phyloP scores from a whole-genome alignment of 768 basidiomycete species.

The Russula sp. region DNA sequence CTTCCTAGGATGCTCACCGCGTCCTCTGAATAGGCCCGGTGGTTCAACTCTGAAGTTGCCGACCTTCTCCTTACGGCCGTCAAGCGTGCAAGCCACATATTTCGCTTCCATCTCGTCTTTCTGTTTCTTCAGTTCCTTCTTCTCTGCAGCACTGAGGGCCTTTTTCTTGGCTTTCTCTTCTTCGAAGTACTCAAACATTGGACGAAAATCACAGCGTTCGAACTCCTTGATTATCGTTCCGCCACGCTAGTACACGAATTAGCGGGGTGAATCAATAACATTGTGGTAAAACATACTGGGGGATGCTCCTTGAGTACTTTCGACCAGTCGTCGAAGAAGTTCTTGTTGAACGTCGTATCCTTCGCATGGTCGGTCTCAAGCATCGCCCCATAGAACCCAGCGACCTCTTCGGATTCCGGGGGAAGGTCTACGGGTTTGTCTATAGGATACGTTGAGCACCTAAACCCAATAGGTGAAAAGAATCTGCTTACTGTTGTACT shows the following conservation, averaged over 20 bases:
- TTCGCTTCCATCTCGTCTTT: slow-evolving; percentile 83
- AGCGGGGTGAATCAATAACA: slow-evolving; percentile 2
- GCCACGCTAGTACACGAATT: slow-evolving; percentile 49
- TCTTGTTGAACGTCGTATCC: slow-evolving; percentile 85
- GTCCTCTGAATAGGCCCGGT: slow-evolving; percentile 96
- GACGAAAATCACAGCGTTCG: slow-evolving; percentile 86
- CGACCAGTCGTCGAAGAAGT: slow-evolving; percentile 93
- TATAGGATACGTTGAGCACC: slow-evolving; percentile 36
- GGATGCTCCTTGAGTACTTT: slow-evolving; percentile 74
- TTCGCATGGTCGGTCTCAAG: slow-evolving; percentile 89
- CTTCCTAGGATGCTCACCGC: slow-evolving; percentile 98
- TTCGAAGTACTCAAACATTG: slow-evolving; percentile 93
- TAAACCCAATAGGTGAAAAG: slow-evolving; percentile 17
- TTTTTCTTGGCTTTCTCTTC: slow-evolving; percentile 92
- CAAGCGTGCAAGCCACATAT: slow-evolving; percentile 82
- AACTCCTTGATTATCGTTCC: slow-evolving; percentile 72
- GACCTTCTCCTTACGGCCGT: slow-evolving; percentile 96
- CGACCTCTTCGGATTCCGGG: slow-evolving; percentile 90
- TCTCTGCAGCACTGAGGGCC: slow-evolving; percentile 75
- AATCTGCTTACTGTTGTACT: slow-evolving; percentile 74
- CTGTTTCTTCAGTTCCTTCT: slow-evolving; percentile 84
- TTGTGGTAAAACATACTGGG: slow-evolving; percentile 55
- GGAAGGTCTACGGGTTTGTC: slow-evolving; percentile 78
- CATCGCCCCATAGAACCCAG: slow-evolving; percentile 92
- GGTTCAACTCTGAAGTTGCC: slow-evolving; percentile 99